phyloP scores from a whole-genome alignment of 805 yeast species.

The Candida loeiensis region DNA sequence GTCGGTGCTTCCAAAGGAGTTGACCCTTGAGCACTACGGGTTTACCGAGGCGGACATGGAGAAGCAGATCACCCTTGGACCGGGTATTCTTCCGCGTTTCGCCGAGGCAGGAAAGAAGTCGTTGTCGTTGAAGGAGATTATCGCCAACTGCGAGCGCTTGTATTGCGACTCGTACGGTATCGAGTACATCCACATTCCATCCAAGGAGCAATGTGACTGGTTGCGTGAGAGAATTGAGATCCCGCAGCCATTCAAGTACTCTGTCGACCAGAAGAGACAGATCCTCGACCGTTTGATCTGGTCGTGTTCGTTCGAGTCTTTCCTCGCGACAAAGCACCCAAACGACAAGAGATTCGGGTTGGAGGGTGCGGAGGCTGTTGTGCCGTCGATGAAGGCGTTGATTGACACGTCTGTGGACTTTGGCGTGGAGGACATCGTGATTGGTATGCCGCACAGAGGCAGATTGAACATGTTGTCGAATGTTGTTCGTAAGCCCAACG shows the following conservation, averaged over 20 bases:
- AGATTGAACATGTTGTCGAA: constrained; percentile 95
- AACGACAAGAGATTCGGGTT: constrained; percentile 98
- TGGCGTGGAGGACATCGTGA: constrained; percentile 93
- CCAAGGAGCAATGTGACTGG: constrained; percentile 96
- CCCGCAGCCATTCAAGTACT: constrained; percentile 78
- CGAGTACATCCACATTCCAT: constrained; percentile 95
- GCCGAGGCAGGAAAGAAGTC: constrained; percentile 60
- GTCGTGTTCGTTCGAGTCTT: constrained; percentile 92
- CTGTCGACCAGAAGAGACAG: constrained; percentile 89
- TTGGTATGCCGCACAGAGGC: constrained; percentile 99
- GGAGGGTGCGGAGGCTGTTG: constrained; percentile 96
- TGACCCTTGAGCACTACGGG: constrained; percentile 88
- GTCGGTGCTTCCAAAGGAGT: constrained; percentile 69
- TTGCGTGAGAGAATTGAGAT: constrained; percentile 94
- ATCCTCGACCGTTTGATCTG: constrained; percentile 94
- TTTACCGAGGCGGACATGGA: constrained; percentile 84
- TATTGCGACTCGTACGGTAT: constrained; percentile 90
- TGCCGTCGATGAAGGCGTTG: constrained; percentile 95
- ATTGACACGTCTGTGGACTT: constrained; percentile 89
- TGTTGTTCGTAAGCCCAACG: constrained; percentile 98
- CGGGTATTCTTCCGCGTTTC: constrained; percentile 94
- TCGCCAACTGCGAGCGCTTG: constrained; percentile 71
- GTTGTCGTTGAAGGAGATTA: constrained; percentile 74
- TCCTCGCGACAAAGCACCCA: constrained; percentile 93
- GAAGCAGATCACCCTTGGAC: constrained; percentile 85